Evolutionary conservation across 2,329 filamentous ascomycete genomes (phyloP).

Genomic region (Cytospora chrysosperma): DNA sequence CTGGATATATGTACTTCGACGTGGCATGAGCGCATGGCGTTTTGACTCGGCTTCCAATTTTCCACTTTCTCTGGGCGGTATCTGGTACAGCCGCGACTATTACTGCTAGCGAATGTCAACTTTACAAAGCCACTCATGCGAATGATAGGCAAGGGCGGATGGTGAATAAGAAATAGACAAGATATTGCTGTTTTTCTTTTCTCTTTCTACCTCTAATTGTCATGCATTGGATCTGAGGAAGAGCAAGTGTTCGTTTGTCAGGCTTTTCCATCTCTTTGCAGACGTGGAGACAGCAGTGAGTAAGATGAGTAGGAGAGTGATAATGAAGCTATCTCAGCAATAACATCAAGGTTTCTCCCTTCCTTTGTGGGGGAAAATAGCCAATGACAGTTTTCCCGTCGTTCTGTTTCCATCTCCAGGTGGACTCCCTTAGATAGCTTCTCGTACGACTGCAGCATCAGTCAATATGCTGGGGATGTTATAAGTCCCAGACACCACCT

Average conservation of each 20-base stretch:
- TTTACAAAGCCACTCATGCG: neutral
- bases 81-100: too few species aligned
- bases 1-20: slow-evolving; percentile 6
- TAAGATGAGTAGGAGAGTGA: neutral
- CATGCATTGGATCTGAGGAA: neutral
- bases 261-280: neutral
- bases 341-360: neutral
- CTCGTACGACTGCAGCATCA: neutral
- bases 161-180: neutral
- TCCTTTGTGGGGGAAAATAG: neutral
- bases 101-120: neutral
- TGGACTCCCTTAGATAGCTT: neutral
- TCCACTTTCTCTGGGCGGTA: neutral
- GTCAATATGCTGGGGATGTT: neutral
- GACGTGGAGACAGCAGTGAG: neutral
- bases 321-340: slow-evolving; percentile 1
- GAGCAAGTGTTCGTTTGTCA: neutral
- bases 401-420: neutral
- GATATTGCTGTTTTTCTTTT: neutral
- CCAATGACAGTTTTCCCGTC: neutral
- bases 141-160: neutral
- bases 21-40: slow-evolving; percentile 24
- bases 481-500: neutral
- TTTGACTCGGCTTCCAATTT: slow-evolving; percentile 7
- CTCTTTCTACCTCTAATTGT: neutral